A percentile compares a stretch with the other conserved stretches of the same genome.
Conservation (phyloP, 2,329 filamentous ascomycete genomes). For the Colletotrichum trifolii region DNA sequence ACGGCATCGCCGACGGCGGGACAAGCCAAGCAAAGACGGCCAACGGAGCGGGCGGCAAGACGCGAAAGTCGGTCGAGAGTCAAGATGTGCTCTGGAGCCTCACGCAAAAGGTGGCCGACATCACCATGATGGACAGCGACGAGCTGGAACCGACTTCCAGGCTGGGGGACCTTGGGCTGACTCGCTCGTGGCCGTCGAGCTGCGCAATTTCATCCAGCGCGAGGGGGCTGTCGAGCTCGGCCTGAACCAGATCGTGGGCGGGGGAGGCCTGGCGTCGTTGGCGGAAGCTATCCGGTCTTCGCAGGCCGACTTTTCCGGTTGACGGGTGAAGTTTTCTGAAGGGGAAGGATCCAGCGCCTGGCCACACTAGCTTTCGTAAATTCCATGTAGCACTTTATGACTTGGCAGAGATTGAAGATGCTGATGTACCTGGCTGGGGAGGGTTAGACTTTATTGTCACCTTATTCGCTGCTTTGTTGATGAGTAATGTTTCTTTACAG, state of each 20-base stretch:
- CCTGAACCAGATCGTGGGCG: conserved; percentile 8
- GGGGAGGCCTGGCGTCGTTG: not conserved
- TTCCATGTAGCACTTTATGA: too few relatives aligned
- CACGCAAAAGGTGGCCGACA: conserved; percentile 7
- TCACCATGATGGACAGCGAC: conserved; percentile 6
- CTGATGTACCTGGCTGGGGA: too few relatives aligned
- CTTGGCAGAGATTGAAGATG: too few relatives aligned
- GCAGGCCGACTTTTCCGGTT: not conserved
- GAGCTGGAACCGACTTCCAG: not conserved
- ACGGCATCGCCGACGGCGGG: not conserved
- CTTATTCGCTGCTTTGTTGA: too few relatives aligned
- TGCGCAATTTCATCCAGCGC: conserved; percentile 13
- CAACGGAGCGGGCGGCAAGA: not conserved
- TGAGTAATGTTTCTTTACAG: too few relatives aligned
- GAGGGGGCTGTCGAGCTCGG: conserved; percentile 10
- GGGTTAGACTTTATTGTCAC: too few relatives aligned
- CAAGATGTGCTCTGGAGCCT: not conserved
- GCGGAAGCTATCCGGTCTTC: conserved; percentile 1
- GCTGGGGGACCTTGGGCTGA: not conserved
- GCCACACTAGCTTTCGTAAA: too few relatives aligned
- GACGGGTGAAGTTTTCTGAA: too few relatives aligned
- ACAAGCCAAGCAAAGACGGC: not conserved
- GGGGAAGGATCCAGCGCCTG: too few relatives aligned
- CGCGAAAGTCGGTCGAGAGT: not conserved
- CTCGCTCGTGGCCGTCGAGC: conserved; percentile 16